Conservation (phyloP, 805 yeast species). For the Zygotorulaspora chibaensis region DNA sequence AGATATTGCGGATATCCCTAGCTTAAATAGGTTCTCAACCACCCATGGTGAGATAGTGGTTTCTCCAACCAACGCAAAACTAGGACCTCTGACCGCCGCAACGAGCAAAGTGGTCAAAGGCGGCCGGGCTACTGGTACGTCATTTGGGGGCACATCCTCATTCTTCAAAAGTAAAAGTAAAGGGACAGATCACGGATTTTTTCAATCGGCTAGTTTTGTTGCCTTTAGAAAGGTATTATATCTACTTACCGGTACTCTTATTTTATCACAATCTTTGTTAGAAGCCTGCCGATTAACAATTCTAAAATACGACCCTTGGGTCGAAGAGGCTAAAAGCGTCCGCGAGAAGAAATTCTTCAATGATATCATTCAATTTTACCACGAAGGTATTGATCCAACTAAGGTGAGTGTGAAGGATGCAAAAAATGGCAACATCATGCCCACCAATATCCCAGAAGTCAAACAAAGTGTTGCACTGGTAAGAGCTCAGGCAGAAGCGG, state of each 20-base stretch:
- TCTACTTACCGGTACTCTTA: constrained; percentile 41
- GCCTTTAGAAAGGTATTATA: constrained; percentile 34
- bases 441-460: constrained; percentile 31
- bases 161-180: constrained; percentile 16
- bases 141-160: constrained; percentile 23
- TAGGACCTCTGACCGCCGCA: not conserved
- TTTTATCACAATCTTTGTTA: constrained; percentile 51
- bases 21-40: constrained; percentile 33
- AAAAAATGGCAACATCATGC: constrained; percentile 26
- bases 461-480: constrained; percentile 37
- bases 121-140: constrained; percentile 9
- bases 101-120: not conserved
- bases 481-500: constrained; percentile 46
- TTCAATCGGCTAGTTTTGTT: constrained; percentile 25
- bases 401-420: constrained; percentile 34
- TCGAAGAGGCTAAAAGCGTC: constrained; percentile 56
- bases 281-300: constrained; percentile 49
- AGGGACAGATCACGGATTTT: constrained; percentile 24
- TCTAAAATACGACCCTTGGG: constrained; percentile 63
- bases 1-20: constrained; percentile 34
- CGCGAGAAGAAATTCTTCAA: constrained; percentile 40
- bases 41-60: constrained; percentile 25
- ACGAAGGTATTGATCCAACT: constrained; percentile 36
- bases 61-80: constrained; percentile 4
- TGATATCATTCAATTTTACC: constrained; percentile 33